Percentiles rank a stretch among this genome's conserved stretches.
Evolutionary conservation across 2,329 filamentous ascomycete genomes (phyloP).

Genomic region (Aspergillus thermomutatus): DNA sequence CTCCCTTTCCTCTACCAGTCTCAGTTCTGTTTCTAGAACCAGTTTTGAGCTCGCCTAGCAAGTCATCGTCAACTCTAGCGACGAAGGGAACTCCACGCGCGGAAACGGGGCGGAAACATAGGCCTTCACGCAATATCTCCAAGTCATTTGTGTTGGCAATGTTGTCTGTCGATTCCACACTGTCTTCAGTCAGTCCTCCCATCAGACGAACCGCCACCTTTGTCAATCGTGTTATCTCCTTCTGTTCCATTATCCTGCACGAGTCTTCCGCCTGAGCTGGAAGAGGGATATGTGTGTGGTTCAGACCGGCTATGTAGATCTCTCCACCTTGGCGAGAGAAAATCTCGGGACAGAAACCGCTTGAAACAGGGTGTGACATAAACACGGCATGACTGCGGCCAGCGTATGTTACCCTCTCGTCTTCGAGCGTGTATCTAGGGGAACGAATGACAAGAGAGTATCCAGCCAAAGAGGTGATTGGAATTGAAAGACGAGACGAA

Average conservation of each 20-base stretch:
- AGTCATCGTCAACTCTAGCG: constrained; percentile 53
- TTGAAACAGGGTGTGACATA: constrained; percentile 51
- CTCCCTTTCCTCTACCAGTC: constrained; percentile 36
- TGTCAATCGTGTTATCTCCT: constrained; percentile 36
- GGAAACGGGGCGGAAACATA: constrained; percentile 73
- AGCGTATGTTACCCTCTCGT: constrained; percentile 35
- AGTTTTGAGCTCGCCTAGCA: constrained; percentile 52
- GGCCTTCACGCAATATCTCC: constrained; percentile 59
- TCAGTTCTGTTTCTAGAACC: constrained; percentile 44
- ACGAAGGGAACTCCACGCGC: constrained; percentile 63
- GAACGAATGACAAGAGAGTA: constrained; percentile 68
- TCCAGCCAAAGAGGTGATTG: constrained; percentile 63
- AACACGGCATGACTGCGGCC: constrained; percentile 66
- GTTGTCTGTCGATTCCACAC: constrained; percentile 14
- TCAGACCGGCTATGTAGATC: constrained; percentile 71
- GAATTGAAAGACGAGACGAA: constrained; percentile 49
- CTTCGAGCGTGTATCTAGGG: constrained; percentile 43
- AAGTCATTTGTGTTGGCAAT: constrained; percentile 49
- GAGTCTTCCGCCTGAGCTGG: constrained; percentile 50
- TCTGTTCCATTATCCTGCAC: constrained; percentile 39
- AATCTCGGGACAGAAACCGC: constrained; percentile 65
- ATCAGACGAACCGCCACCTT: constrained; percentile 32
- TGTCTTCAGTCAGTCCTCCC: constrained; percentile 22
- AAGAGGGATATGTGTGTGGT: constrained; percentile 58
- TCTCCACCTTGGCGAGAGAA: constrained; percentile 65